Conservation (phyloP, 805 yeast species). For the Tetrapisispora iriomotensis region DNA sequence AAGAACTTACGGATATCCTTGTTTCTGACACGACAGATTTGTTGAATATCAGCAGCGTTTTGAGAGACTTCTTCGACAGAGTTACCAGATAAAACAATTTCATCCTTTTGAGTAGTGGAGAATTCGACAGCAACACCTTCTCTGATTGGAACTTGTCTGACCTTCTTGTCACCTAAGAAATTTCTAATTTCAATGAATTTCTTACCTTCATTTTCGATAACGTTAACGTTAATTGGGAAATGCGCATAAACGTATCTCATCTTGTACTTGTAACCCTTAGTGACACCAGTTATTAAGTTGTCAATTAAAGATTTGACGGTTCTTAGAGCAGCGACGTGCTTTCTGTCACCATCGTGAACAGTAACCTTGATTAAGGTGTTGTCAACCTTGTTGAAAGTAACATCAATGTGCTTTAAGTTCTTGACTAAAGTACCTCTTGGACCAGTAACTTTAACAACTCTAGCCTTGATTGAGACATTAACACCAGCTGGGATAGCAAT, state of each 20-base stretch:
- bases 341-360: conserved; percentile 98
- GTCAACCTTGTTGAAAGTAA: conserved; percentile 75
- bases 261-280: conserved; percentile 98
- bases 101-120: conserved; percentile 86
- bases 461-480: conserved; percentile 81
- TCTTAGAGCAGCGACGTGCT: conserved; percentile 99
- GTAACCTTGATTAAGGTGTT: conserved; percentile 60
- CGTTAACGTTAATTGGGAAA: conserved; percentile 99
- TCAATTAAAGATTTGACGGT: conserved; percentile 92
- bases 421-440: conserved; percentile 94
- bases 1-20: conserved; percentile 99
- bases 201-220: conserved; percentile 66
- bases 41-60: conserved; percentile 97
- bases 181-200: conserved; percentile 92
- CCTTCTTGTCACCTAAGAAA: conserved; percentile 98
- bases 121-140: conserved; percentile 84
- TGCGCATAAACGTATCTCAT: conserved; percentile 99
- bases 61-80: conserved; percentile 76
- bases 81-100: conserved; percentile 74
- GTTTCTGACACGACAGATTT: conserved; percentile 97
- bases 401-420: conserved; percentile 90
- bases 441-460: conserved; percentile 83
- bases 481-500: conserved; percentile 90
- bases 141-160: conserved; percentile 74
- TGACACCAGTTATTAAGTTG: conserved; percentile 97